Evolutionary conservation across 257 asterid genomes (phyloP), one percentile per base, ranked within the genome.

Genomic region (Galeopsis tetrahit): DNA sequence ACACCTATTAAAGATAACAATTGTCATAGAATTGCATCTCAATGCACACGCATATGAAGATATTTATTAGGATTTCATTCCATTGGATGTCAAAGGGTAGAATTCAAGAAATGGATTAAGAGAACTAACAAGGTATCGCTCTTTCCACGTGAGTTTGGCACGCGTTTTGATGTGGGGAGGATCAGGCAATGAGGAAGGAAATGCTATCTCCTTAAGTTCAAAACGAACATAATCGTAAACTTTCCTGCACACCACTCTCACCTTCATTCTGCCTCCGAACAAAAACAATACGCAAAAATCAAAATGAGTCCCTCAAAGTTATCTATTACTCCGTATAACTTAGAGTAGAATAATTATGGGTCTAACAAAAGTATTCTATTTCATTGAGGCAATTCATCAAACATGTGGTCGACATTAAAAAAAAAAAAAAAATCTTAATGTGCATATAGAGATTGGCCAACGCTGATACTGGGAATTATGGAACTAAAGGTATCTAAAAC

Each of bases 201-300:
- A 88, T 57, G 89, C 96, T 66, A 92, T 92, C 78, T 95, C 99
- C 82, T 86, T 95, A 57, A 95, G 90, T 82, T 95, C 99, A 34
- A 90, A 76, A 1, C 96, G 88, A 35, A 92, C 86, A 67, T 92
- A 92, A 76, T 92, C 76, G 64, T 33, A 85, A 17, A 90, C 63
- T 77, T 92, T 90, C 84, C 83, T 86, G 77, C 85, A 79, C 11
- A 79, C 94, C 61, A 85, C 87, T 78, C 75, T 87, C 72, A 86
- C 36, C 90, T 91, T 93, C 90, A 86, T 89, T 64, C 73, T 70
- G 80, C 68, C 67, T 31, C 65, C 68, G 11, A 1, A 2, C 48
- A 13, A 42, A 51, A 43, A 21, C 52, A 57, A 74, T 68, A 13
- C 62, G 32, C 34, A 5, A 17, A 63, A 72, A 15, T 0, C 5